Conservation (phyloP, 148 eudicot species). For the Heliosperma pusillum region DNA sequence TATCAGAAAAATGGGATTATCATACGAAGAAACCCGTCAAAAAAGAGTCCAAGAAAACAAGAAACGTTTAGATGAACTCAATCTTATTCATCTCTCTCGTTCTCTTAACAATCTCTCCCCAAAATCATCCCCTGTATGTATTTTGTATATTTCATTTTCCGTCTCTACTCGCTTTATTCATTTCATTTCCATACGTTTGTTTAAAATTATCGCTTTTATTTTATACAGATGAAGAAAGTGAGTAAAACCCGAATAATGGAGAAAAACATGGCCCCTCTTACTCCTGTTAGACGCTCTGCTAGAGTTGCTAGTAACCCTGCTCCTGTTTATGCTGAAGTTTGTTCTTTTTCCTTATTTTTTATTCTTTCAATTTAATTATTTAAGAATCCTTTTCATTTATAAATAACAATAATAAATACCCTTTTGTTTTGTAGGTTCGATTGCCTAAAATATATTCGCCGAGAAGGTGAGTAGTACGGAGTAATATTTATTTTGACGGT, state of each 20-base stretch:
- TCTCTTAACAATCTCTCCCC: constrained; percentile 42
- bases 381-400: background rate
- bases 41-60: constrained; percentile 69
- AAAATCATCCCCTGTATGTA: constrained; percentile 46
- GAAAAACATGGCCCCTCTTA: constrained; percentile 40
- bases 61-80: constrained; percentile 59
- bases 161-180: background rate
- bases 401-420: background rate
- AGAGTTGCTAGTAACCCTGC: constrained; percentile 49
- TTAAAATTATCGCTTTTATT: background rate
- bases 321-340: constrained; percentile 38
- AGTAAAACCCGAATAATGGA: constrained; percentile 37
- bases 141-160: constrained; percentile 2
- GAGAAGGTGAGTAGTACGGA: background rate
- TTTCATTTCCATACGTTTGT: too few relatives aligned
- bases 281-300: constrained; percentile 51
- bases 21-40: constrained; percentile 55
- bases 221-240: constrained; percentile 43
- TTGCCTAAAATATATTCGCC: constrained; percentile 2
- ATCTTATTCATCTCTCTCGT: constrained; percentile 60
- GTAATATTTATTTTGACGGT: too few relatives aligned
- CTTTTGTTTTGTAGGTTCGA: constrained; percentile 9
- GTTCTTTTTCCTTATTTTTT: background rate
- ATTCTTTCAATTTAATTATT: background rate
- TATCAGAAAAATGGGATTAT: background rate